Conservation (phyloP, 345 rosid species). For the Populus simonii region DNA sequence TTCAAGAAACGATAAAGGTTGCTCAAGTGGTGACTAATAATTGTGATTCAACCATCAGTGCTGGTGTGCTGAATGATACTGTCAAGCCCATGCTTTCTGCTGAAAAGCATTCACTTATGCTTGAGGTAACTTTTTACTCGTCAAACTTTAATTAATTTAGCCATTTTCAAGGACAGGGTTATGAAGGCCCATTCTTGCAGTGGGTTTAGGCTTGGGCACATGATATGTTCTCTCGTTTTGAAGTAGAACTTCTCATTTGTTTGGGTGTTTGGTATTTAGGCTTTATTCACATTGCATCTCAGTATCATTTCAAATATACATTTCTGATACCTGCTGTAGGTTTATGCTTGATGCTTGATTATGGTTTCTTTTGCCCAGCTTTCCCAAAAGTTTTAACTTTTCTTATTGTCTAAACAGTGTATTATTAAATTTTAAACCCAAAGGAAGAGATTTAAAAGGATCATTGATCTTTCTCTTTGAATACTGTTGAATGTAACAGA, state of each 20-base stretch:
- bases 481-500: too few relatives aligned
- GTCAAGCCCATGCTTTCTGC: constrained; percentile 15
- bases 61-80: constrained; percentile 18
- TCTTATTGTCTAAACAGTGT: too few relatives aligned
- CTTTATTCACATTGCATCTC: not conserved
- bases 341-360: too few relatives aligned
- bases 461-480: too few relatives aligned
- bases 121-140: constrained; percentile 46
- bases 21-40: constrained; percentile 18
- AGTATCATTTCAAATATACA: not conserved
- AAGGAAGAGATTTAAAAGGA: too few relatives aligned
- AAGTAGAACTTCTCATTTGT: not conserved
- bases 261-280: not conserved
- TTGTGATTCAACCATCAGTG: constrained; percentile 13
- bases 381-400: too few relatives aligned
- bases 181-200: not conserved
- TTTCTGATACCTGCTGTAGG: not conserved
- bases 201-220: not conserved
- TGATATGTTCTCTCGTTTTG: not conserved
- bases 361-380: not conserved
- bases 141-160: not conserved
- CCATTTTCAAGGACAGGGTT: not conserved
- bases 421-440: too few relatives aligned
- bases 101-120: constrained; percentile 52
- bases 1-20: constrained; percentile 9